phyloP scores from a whole-genome alignment of 1,139 yeast species.

The Suhomyces coccinellae region DNA sequence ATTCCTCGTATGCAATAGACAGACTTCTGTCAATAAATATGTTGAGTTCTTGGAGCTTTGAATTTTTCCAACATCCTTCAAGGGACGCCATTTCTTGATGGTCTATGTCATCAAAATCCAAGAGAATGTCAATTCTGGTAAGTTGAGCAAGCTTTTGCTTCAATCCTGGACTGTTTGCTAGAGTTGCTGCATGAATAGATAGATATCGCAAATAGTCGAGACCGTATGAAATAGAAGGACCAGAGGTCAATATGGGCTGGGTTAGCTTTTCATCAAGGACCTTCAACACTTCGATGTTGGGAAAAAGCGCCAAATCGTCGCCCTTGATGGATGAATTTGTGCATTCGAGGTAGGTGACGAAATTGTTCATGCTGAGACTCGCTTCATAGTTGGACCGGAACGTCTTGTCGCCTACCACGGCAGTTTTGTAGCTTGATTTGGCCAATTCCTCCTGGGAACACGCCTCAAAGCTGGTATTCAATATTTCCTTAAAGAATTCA shows the following conservation, averaged over 20 bases:
- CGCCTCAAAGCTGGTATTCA: conserved; percentile 18
- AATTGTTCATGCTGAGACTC: conserved; percentile 22
- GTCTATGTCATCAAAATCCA: conserved; percentile 25
- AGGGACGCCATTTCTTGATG: conserved; percentile 8
- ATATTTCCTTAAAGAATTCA: conserved; percentile 25
- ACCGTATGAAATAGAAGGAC: not conserved
- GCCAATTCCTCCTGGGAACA: conserved; percentile 28
- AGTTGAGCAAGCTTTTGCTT: conserved; percentile 9
- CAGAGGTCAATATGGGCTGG: not conserved
- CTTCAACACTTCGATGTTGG: conserved; percentile 21
- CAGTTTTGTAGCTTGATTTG: conserved; percentile 19
- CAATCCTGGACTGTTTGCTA: conserved; percentile 8
- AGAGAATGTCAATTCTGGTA: conserved; percentile 26
- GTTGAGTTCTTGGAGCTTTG: conserved; percentile 19
- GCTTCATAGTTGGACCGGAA: conserved; percentile 22
- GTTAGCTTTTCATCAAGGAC: conserved; percentile 17
- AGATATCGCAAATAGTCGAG: conserved; percentile 14
- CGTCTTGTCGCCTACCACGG: conserved; percentile 18
- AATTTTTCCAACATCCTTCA: not conserved
- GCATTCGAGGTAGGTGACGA: conserved; percentile 29
- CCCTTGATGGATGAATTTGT: conserved; percentile 22
- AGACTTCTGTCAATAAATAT: conserved; percentile 21
- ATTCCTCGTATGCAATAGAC: conserved; percentile 16
- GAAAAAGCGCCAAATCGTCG: conserved; percentile 18
- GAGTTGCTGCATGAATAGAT: conserved; percentile 24